Evolutionary conservation across 148 eudicot species (phyloP), one percentile per base, ranked within the genome.

Genomic region (Mesembryanthemum crystallinum): DNA sequence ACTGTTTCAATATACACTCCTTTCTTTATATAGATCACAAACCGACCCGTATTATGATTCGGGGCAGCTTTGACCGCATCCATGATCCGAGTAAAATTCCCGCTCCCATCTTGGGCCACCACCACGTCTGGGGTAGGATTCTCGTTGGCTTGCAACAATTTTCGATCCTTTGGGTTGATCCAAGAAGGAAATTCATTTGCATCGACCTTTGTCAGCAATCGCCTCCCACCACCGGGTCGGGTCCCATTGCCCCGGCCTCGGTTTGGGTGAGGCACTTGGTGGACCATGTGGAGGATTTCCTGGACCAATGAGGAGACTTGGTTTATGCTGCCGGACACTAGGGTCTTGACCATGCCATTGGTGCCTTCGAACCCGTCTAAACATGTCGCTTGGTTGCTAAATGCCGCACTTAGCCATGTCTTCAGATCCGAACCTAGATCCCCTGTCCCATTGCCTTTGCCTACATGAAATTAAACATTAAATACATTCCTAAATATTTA

Each of bases 341-440:
- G 9, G 43, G 28, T 64, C 63, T 89, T 85, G 76, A 87, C 88
- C 27, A 87, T 17, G 61, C 81, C 71, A 33, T 76, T 82, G 42
- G 98, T 86, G 35, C 95, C 98, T 1, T 91, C 90, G 25, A 94
- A 88, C 4, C 98, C 94, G 42, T 94, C 95, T 21, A 85, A 67
- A 86, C 98, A 94, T 1, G 98, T 94, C 66, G 87, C 93, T 83
- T 91, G 97, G 67, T 91, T 94, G 7, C 67, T 76, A 0, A 87
- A 72, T 14, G 95, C 88, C 13, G 86, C 97, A 43, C 97, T 92
- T 35, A 94, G 74, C 91, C 92, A 90, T 74, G 95, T 86, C 68
- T 83, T 91, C 74, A 93, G 64, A 70, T 93, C 97, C 1, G 84
- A 85, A 52, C 84, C 82, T 45, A 83, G 55, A 75, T 89, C 71